Percentiles rank a stretch among this genome's conserved stretches.
phyloP scores from a whole-genome alignment of 768 basidiomycete species.

The Kwoniella dendrophila region DNA sequence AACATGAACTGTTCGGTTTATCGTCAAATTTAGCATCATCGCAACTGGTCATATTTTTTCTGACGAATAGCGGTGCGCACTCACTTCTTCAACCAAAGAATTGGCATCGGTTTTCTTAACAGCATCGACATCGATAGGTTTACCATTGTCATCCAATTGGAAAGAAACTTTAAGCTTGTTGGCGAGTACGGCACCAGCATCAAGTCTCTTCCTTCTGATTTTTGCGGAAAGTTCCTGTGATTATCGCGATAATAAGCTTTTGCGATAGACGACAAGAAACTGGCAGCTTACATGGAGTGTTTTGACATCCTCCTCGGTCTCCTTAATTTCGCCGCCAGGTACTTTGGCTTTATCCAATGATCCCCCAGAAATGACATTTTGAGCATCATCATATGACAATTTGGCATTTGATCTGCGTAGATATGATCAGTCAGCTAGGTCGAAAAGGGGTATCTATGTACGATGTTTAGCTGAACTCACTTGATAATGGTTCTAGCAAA shows the following conservation, averaged over 20 bases:
- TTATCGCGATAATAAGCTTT: neutral
- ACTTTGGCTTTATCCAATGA: constrained; percentile 62
- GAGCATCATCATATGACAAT: constrained; percentile 78
- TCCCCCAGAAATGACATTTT: constrained; percentile 77
- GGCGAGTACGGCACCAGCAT: constrained; percentile 75
- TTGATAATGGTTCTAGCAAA: constrained; percentile 91
- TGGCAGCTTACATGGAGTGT: constrained; percentile 60
- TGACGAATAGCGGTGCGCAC: neutral
- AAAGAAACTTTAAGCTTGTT: constrained; percentile 74
- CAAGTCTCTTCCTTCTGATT: constrained; percentile 71
- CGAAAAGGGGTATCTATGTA: neutral
- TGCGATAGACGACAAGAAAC: neutral
- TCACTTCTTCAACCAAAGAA: constrained; percentile 83
- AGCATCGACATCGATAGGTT: constrained; percentile 76
- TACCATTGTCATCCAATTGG: constrained; percentile 71
- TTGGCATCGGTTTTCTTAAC: constrained; percentile 72
- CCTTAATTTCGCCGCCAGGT: constrained; percentile 62
- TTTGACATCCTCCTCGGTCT: constrained; percentile 74
- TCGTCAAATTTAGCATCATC: neutral
- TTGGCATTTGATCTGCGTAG: constrained; percentile 75
- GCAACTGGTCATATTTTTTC: neutral
- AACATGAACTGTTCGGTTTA: constrained; percentile 76
- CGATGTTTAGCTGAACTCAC: constrained; percentile 58
- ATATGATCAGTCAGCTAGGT: neutral
- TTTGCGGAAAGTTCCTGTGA: constrained; percentile 66